These are phyloP conservation scores for Aegilops tauschii DNA, from an alignment of 176 grass and related monocot species.

Conservation along the genomic window DNA sequence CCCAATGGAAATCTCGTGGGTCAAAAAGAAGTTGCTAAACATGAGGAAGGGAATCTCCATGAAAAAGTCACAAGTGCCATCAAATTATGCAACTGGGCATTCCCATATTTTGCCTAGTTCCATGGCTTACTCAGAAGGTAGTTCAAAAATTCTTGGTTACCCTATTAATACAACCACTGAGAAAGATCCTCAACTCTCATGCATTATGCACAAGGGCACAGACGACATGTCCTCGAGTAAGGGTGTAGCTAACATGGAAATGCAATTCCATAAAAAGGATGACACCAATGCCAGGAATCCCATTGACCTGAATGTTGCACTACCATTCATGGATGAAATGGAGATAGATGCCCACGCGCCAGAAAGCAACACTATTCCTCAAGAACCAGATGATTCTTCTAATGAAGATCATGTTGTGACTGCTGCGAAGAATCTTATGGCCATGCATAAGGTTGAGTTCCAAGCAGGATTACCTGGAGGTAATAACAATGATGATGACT, in stretches of 20 bases:
- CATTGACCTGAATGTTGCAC: slow-evolving; percentile 66
- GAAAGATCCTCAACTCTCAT: slow-evolving; percentile 1
- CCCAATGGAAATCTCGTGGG: slow-evolving; percentile 17
- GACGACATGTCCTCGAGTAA: neutral
- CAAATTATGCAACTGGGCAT: slow-evolving; percentile 12
- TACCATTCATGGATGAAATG: slow-evolving; percentile 44
- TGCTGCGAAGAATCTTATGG: slow-evolving; percentile 53
- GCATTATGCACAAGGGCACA: slow-evolving; percentile 1
- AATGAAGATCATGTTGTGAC: slow-evolving; percentile 30
- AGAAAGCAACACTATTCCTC: slow-evolving; percentile 14
- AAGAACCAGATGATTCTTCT: slow-evolving; percentile 32
- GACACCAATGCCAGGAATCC: slow-evolving; percentile 29
- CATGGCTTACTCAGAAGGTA: slow-evolving; percentile 23
- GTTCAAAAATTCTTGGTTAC: slow-evolving; percentile 3
- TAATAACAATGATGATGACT: neutral
- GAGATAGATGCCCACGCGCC: slow-evolving; percentile 21
- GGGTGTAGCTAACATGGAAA: slow-evolving; percentile 3
- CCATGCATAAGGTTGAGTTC: slow-evolving; percentile 34
- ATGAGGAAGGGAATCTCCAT: slow-evolving; percentile 29
- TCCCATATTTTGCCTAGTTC: slow-evolving; percentile 27
- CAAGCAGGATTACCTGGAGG: neutral
- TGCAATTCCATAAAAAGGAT: slow-evolving; percentile 13
- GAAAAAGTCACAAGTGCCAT: slow-evolving; percentile 29
- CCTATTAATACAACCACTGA: slow-evolving; percentile 9
- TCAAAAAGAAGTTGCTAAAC: slow-evolving; percentile 26